Evolutionary conservation across 2,329 filamentous ascomycete genomes (phyloP).

Genomic region (Penicillium polonicum): DNA sequence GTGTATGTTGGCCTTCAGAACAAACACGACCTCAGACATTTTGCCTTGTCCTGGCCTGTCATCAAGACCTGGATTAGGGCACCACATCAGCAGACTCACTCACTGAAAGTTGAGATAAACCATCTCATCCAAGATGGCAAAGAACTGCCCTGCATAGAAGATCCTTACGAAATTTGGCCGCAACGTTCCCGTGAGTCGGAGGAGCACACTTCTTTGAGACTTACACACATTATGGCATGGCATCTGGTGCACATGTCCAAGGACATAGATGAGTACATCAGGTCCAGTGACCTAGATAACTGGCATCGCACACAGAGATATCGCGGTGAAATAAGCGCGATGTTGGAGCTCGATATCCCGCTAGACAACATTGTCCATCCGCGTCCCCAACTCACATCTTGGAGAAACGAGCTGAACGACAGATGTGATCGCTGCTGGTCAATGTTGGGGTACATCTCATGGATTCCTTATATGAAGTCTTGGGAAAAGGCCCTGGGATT

Average conservation of each 20-base stretch:
- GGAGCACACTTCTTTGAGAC: neutral
- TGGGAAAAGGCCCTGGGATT: neutral
- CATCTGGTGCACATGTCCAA: neutral
- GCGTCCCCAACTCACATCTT: neutral
- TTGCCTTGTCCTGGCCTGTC: neutral
- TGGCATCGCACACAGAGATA: neutral
- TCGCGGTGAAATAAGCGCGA: neutral
- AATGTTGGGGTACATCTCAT: neutral
- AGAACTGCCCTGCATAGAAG: neutral
- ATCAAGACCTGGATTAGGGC: neutral
- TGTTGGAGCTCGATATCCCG: neutral
- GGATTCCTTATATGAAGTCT: neutral
- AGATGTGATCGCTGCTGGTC: neutral
- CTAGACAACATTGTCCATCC: neutral
- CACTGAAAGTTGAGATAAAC: neutral
- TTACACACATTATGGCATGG: slow-evolving; percentile 1
- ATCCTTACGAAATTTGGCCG: neutral
- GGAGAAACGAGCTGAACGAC: neutral
- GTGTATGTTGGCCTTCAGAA: neutral
- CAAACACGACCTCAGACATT: slow-evolving; percentile 1
- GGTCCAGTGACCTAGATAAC: neutral
- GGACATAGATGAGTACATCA: neutral
- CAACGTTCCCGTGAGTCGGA: neutral
- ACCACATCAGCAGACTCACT: neutral
- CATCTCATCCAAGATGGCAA: neutral